Evolutionary conservation across 495 filamentous ascomycete species (phyloP), one percentile per base, ranked within the genome.

Genomic region (Thermothielavioides terrestris): DNA sequence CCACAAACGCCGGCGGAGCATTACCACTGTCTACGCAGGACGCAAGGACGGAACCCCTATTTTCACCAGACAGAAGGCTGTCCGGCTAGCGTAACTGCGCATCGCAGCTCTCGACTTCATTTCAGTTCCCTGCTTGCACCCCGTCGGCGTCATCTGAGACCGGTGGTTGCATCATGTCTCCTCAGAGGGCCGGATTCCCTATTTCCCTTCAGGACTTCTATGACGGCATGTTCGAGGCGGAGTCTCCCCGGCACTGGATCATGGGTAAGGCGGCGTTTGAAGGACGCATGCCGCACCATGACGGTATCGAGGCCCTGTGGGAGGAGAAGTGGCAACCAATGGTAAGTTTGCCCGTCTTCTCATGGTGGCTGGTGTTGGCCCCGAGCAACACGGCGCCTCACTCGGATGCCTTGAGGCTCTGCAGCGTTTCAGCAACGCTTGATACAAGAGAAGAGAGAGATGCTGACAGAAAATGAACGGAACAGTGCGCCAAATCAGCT

Each of bases 251-350:
- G 40, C 45, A 59, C 14, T 69, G 67, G 67, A 55, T 62, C 39
- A 69, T 69, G 65, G 67, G 67, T 32, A 34, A 30, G 40, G 61
- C 71, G 49, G 69, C 67, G 42, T 67, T 76, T 49, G 61, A 72
- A 49, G 56, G 55, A 9, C 54, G 63, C 7, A 73, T 75, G 72
- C 63, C 65, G 15, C 86, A 90, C 62, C 83, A 89, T 56, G 74
- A 81, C n/a, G 81, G 78, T 18, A 83, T 86, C 59, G 71, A 80
- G 63, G 77, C 79, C 28, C 68, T 91, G 35, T 91, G 86, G 86
- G 83, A 88, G 67, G 82, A 81, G 4, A 88, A 87, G 64, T 91
- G 85, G 86, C 81, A 82, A 65, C 74, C 79, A 49, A 81, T 79
- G 4, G 83, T 85, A 51, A 56, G 62, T 58, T n/a, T n/a, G n/a